Evolutionary conservation across 2,329 filamentous ascomycete species (phyloP), one percentile per base, ranked within the genome.

Genomic region (Xylaria sp.): DNA sequence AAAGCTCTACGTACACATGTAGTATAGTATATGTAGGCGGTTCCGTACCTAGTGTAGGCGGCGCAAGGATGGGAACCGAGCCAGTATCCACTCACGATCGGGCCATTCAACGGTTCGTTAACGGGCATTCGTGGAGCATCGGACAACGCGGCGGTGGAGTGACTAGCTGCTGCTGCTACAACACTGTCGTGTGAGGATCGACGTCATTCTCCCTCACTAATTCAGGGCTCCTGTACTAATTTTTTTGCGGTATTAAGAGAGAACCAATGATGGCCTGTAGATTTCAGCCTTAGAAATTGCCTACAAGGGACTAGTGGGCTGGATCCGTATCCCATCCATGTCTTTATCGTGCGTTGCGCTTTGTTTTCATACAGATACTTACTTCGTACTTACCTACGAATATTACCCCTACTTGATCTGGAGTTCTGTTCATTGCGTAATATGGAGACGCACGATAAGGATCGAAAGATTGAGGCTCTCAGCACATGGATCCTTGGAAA

Each of bases 91-190:
- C 47, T 61, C 36, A 51, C 38, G 50, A 62, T 62, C 59, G 50
- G 59, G 59, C 10, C 36, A 49, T 39, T 56, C 36, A 47, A 45
- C 36, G 29, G 38, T 29, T 9, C n/a, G 3, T 25, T 22, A n/a
- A 57, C 56, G 47, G 58, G 20, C 25, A 13, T 42, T n/a, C 38
- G 38, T 58, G 45, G 36, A 57, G 53, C 25, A 31, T 39, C 62
- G 56, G 56, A 59, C 55, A n/a, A 60, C 42, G 56, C 56, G 56
- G 33, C 53, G 20, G 61, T 51, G 63, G 63, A 61, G 50, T 33
- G n/a, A 29, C 56, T 42, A 50, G 17, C n/a, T 20, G 33, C 42
- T 61, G 6, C 27, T 27, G 25, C 57, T 65, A 61, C 50, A 50
- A 33, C 25, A 27, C 13, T 7, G 29, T 56, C 33, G 51, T 29